These are phyloP conservation scores for Acer yangbiense DNA, from an alignment of 345 rosid genomes.

Conservation along the genomic window DNA sequence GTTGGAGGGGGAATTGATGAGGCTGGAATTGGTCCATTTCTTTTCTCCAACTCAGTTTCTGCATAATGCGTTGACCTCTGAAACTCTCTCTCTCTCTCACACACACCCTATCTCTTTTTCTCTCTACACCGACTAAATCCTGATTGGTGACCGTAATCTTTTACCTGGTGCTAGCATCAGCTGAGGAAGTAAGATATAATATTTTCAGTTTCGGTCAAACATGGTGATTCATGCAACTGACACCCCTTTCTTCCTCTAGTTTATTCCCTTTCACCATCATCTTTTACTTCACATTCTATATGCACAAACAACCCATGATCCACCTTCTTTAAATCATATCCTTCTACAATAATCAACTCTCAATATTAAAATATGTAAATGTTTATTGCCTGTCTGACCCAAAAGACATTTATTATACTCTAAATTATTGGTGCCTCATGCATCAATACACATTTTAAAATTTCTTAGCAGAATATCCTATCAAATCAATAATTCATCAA, in stretches of 20 bases:
- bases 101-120: slow-evolving; percentile 18
- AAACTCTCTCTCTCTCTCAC: slow-evolving; percentile 12
- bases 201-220: slow-evolving; percentile 17
- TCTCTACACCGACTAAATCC: slow-evolving; percentile 20
- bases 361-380: neutral
- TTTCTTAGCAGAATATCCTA: neutral
- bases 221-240: neutral
- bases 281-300: slow-evolving; percentile 4
- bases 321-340: neutral
- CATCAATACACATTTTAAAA: neutral
- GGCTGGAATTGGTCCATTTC: slow-evolving; percentile 32
- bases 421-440: neutral
- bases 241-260: neutral
- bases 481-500: slow-evolving; percentile 20
- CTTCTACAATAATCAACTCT: neutral
- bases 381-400: slow-evolving; percentile 17
- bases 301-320: slow-evolving; percentile 2
- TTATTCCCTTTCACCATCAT: slow-evolving; percentile 5
- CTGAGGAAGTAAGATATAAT: slow-evolving; percentile 12
- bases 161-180: slow-evolving; percentile 28
- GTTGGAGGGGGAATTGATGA: slow-evolving; percentile 14
- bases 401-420: neutral
- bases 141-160: slow-evolving; percentile 20
- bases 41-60: slow-evolving; percentile 24
- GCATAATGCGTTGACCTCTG: slow-evolving; percentile 30